These are phyloP conservation scores for Penicillium egyptiacum DNA, from an alignment of 495 filamentous ascomycete genomes.

Conservation along the genomic window DNA sequence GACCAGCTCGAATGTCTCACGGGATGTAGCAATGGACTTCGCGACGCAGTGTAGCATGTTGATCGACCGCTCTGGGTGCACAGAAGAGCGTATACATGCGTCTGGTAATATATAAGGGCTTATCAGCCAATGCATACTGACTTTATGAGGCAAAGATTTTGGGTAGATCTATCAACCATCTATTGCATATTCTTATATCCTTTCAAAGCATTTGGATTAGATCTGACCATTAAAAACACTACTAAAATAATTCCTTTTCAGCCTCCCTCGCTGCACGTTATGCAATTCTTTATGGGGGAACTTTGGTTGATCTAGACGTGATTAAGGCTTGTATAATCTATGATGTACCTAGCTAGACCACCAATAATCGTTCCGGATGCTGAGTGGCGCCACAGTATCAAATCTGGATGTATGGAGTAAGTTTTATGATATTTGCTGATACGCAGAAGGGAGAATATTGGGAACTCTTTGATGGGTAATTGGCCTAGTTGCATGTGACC, in stretches of 20 bases:
- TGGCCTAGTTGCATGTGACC: neutral
- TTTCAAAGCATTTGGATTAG: neutral
- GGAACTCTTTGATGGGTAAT: neutral
- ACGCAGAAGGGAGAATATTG: neutral
- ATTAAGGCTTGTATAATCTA: neutral
- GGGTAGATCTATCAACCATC: too few relatives aligned
- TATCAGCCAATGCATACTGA: neutral
- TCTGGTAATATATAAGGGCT: neutral
- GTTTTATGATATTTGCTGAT: neutral
- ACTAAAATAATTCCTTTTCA: too few relatives aligned
- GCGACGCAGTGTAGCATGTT: neutral
- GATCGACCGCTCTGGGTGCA: neutral
- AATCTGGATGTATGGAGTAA: neutral
- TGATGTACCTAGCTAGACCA: neutral
- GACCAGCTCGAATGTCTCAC: slow-evolving; percentile 2
- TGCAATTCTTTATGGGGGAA: neutral
- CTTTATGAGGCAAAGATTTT: neutral
- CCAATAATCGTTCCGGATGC: neutral
- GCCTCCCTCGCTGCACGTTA: neutral
- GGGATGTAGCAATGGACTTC: neutral
- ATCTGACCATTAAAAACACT: too few relatives aligned
- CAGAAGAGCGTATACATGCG: neutral
- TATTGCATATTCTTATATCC: neutral
- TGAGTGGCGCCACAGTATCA: neutral
- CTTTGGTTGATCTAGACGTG: neutral